Conservation (phyloP, 2,329 filamentous ascomycete genomes). For the Xylariaceae sp. region DNA sequence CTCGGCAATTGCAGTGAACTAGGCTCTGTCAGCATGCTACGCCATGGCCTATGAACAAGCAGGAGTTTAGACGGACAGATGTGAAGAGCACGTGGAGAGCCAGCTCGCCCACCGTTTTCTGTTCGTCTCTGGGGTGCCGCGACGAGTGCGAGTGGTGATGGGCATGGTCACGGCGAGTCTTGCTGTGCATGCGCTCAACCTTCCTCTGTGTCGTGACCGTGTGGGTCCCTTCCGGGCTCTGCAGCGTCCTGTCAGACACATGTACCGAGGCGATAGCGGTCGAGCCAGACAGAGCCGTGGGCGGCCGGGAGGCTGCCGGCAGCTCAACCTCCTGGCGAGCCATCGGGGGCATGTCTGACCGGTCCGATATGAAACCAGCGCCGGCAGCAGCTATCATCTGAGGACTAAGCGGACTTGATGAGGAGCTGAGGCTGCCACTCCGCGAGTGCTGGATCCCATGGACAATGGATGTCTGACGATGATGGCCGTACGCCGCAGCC, state of each 20-base stretch:
- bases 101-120: constrained; percentile 96
- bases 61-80: constrained; percentile 51
- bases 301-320: constrained; percentile 36
- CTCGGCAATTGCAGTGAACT: constrained; percentile 95
- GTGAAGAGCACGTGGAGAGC: constrained; percentile 95
- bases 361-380: constrained; percentile 47
- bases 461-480: constrained; percentile 94
- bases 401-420: constrained; percentile 80
- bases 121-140: constrained; percentile 64
- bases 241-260: constrained; percentile 42
- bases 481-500: constrained; percentile 66
- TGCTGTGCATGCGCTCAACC: constrained; percentile 59
- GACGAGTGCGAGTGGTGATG: constrained; percentile 75
- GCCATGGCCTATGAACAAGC: neutral
- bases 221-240: constrained; percentile 40
- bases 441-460: constrained; percentile 90
- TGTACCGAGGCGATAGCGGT: constrained; percentile 30
- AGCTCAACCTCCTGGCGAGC: constrained; percentile 42
- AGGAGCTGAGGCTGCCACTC: constrained; percentile 80
- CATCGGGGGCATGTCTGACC: constrained; percentile 45
- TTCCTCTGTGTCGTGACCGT: constrained; percentile 44
- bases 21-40: constrained; percentile 28
- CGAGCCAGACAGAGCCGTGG: constrained; percentile 44
- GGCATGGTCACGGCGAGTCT: constrained; percentile 63
- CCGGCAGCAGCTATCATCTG: constrained; percentile 72